Conservation (phyloP, 495 filamentous ascomycete species). For the Aspergillus ellipticus region DNA sequence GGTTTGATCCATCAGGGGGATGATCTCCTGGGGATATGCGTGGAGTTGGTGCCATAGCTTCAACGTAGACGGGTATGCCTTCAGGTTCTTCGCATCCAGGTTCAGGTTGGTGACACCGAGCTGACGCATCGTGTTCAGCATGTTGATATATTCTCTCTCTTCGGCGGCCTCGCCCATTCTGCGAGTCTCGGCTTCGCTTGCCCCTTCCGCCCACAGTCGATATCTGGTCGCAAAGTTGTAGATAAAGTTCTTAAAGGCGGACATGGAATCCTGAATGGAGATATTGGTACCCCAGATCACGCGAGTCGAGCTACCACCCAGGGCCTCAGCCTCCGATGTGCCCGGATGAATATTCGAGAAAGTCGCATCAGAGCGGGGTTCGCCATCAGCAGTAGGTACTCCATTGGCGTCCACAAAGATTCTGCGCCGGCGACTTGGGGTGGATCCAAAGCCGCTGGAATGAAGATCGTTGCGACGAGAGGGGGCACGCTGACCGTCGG, state of each 20-base stretch:
- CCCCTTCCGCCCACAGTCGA: conserved; percentile 82
- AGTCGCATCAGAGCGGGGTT: conserved; percentile 68
- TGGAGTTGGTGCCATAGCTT: conserved; percentile 95
- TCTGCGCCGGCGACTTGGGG: conserved; percentile 59
- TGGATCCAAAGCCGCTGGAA: conserved; percentile 67
- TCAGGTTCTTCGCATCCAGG: conserved; percentile 83
- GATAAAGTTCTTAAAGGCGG: conserved; percentile 84
- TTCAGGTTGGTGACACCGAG: conserved; percentile 81
- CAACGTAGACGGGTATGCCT: conserved; percentile 83
- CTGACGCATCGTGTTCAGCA: conserved; percentile 85
- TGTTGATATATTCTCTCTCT: conserved; percentile 74
- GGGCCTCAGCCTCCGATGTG: conserved; percentile 86
- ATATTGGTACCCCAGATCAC: conserved; percentile 98
- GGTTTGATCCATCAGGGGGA: conserved; percentile 92
- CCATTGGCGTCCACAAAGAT: conserved; percentile 82
- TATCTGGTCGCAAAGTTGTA: conserved; percentile 88
- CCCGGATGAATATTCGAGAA: conserved; percentile 84
- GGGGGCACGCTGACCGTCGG: conserved; percentile 40
- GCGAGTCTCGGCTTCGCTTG: conserved; percentile 69
- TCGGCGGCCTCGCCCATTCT: conserved; percentile 55
- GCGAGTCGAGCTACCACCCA: conserved; percentile 73
- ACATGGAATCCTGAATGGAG: conserved; percentile 83
- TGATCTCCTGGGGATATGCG: conserved; percentile 89
- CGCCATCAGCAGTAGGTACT: conserved; percentile 56
- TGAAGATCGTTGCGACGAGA: conserved; percentile 78